Conservation (phyloP, 441 rosid genomes). For the Flueggea neowawraea region DNA sequence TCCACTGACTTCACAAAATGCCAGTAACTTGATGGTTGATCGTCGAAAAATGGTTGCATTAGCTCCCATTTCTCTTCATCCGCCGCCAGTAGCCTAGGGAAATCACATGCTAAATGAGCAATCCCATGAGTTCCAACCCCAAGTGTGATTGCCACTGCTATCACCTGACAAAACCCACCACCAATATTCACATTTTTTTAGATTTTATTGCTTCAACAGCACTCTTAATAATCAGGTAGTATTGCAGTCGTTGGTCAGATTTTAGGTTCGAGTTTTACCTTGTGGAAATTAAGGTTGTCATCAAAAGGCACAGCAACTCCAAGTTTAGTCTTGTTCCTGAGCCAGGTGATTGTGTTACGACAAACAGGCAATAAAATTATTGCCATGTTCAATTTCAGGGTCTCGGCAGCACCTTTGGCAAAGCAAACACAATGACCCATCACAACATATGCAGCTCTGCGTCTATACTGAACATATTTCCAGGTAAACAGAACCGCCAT, state of each 20-base stretch:
- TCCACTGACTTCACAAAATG: constrained; percentile 78
- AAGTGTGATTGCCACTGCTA: constrained; percentile 60
- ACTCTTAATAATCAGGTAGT: no score
- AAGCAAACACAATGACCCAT: constrained; percentile 86
- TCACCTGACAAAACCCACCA: constrained; percentile 30
- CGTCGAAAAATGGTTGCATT: constrained; percentile 57
- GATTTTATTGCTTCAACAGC: not conserved
- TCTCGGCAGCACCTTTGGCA: constrained; percentile 96
- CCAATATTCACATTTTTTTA: not conserved
- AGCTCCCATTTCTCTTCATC: constrained; percentile 59
- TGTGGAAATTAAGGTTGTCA: constrained; percentile 91
- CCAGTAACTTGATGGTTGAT: constrained; percentile 73
- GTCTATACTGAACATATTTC: constrained; percentile 64
- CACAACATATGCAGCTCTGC: constrained; percentile 48
- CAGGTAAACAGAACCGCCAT: constrained; percentile 60
- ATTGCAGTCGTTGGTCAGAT: no score
- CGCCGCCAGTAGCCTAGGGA: constrained; percentile 65
- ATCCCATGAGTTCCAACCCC: constrained; percentile 73
- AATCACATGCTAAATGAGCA: constrained; percentile 82
- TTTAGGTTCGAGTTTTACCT: constrained; percentile 29
- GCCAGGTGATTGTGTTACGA: constrained; percentile 90
- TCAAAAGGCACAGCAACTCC: constrained; percentile 82
- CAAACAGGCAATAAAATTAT: constrained; percentile 79
- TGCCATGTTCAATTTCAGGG: constrained; percentile 91
- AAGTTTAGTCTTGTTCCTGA: constrained; percentile 76